Conservation (phyloP, 2,329 filamentous ascomycete species). For the Pseudogymnoascus sp. region DNA sequence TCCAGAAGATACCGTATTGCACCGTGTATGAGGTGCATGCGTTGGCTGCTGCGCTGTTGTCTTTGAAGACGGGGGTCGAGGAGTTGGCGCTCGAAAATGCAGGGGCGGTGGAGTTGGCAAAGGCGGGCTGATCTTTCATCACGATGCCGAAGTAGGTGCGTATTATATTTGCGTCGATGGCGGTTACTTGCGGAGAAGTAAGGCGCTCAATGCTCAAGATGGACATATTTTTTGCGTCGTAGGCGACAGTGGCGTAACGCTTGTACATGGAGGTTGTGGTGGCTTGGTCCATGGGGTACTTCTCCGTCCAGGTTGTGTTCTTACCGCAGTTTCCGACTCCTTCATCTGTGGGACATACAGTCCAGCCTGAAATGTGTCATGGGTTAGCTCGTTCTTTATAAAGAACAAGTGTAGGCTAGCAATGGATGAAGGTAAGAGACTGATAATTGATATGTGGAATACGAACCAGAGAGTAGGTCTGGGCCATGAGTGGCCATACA, state of each 20-base stretch:
- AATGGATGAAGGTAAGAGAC: not conserved
- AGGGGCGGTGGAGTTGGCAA: not conserved
- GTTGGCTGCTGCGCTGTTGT: not conserved
- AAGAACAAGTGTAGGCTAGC: not conserved
- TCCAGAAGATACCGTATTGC: not conserved
- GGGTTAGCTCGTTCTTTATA: not conserved
- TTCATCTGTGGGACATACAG: not conserved
- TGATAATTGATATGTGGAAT: not conserved
- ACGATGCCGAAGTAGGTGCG: not conserved
- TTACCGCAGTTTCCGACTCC: not conserved
- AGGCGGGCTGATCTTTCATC: constrained; percentile 1
- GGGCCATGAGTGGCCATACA: constrained; percentile 1
- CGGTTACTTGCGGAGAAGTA: not conserved
- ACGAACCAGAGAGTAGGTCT: not conserved
- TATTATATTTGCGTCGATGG: not conserved
- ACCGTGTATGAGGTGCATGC: not conserved
- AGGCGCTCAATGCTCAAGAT: constrained; percentile 2
- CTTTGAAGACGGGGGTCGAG: not conserved
- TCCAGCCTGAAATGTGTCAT: not conserved
- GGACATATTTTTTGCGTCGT: not conserved
- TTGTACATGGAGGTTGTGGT: not conserved
- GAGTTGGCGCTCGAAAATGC: not conserved
- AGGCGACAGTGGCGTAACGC: not conserved
- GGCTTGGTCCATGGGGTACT: constrained; percentile 4
- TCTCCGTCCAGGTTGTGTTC: constrained; percentile 1